Base-by-base conservation (phyloP, 2,329 filamentous ascomycete species). In the Neonectria neomacrospora region DNA sequence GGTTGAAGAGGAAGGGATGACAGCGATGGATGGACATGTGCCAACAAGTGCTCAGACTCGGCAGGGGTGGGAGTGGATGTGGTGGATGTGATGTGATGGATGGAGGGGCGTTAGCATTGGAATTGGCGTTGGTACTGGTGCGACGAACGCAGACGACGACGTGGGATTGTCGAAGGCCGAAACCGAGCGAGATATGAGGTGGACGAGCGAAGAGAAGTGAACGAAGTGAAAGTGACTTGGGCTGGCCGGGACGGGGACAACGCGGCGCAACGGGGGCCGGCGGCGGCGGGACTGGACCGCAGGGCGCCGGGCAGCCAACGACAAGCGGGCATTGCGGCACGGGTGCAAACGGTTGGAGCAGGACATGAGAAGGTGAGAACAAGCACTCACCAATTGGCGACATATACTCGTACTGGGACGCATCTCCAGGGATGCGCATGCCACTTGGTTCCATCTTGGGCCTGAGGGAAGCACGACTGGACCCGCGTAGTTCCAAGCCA, bases 311-410 rank as follows among this genome's bases (percentile, higher is more conserved):
- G 63, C 71, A 78, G 77, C 83, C 83, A 86, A 86, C 83, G 76
- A 75, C 67, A 81, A 70, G 54, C 70, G 73, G 72, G 68, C 70
- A 76, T 79, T 75, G 74, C 65, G 71, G 80, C 81, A 85, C 84
- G 80, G 80, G 80, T 76, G 75, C 70, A 79, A 80, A 82, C 82
- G 82, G 83, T 69, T 71, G 67, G 70, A 70, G 64, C 65, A 71
- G 69, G 71, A 67, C 64, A 65, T 70, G 67, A 69, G 74, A 77
- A 67, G 64, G 63, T 69, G 67, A 69, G 74, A 77, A 70, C 71
- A 71, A 70, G 63, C 71, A 79, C 85, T 83, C 78, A 87, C 85
- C 85, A 78, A 87, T 85, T 76, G 85, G 85, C 72, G 79, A 80
- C 69, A 87, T 80, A 77, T 82, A 85, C 66, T 79, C 75, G 61